Conservation (phyloP, 2,329 filamentous ascomycete genomes). For the Trichoderma sp. region DNA sequence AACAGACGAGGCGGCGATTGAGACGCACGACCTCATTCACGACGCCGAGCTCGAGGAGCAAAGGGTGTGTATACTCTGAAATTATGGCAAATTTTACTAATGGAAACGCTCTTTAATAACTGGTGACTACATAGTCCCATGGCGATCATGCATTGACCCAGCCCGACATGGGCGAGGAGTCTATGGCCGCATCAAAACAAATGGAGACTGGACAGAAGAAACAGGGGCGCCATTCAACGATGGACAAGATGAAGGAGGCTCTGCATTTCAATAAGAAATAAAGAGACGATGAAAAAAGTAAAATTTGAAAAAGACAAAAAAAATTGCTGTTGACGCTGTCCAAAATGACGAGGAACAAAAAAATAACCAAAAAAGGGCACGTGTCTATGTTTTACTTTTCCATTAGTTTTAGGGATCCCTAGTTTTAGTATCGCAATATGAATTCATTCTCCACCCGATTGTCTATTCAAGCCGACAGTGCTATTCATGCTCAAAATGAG, state of each 20-base stretch:
- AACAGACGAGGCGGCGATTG: slow-evolving; percentile 40
- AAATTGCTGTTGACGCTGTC: neutral
- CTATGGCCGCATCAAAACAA: slow-evolving; percentile 2
- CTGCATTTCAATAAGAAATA: slow-evolving; percentile 29
- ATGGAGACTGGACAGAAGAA: slow-evolving; percentile 1
- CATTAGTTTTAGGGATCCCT: neutral
- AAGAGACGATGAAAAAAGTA: neutral
- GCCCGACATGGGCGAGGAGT: slow-evolving; percentile 22
- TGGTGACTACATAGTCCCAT: slow-evolving; percentile 5
- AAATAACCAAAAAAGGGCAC: slow-evolving; percentile 8
- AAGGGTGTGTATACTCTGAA: slow-evolving; percentile 17
- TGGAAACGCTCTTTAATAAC: neutral
- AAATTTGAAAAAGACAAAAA: neutral
- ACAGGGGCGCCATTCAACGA: slow-evolving; percentile 18
- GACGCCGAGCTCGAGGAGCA: slow-evolving; percentile 43
- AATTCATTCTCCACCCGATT: neutral
- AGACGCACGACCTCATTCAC: slow-evolving; percentile 43
- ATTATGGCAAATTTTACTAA: too few relatives aligned
- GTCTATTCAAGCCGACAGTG: neutral
- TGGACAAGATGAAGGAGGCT: slow-evolving; percentile 29
- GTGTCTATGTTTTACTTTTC: neutral
- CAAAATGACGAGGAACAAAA: neutral
- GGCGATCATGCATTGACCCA: slow-evolving; percentile 28
- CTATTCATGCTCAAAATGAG: neutral
- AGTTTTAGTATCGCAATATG: neutral